These are phyloP conservation scores for Lachancea sp. DNA, from an alignment of 805 yeast genomes.

Conservation along the genomic window DNA sequence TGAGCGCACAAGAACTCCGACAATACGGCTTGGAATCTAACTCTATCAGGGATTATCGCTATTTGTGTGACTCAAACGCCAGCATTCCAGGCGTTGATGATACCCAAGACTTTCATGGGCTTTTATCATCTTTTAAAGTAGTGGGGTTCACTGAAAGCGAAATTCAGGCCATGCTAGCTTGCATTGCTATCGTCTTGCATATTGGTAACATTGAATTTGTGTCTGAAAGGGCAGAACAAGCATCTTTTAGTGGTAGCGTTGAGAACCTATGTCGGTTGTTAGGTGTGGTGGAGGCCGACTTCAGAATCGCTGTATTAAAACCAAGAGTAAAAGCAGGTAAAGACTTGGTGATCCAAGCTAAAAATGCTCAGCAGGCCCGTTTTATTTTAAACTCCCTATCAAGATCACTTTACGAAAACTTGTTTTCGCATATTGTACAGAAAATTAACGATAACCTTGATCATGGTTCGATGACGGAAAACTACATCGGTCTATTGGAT, in stretches of 20 bases:
- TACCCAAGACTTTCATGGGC: conserved; percentile 52
- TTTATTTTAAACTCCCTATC: conserved; percentile 81
- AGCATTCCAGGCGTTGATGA: conserved; percentile 75
- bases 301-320: conserved; percentile 54
- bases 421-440: conserved; percentile 71
- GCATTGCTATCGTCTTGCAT: conserved; percentile 71
- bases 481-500: conserved; percentile 91
- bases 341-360: conserved; percentile 75
- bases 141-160: conserved; percentile 63
- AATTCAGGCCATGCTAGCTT: conserved; percentile 50
- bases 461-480: conserved; percentile 37
- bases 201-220: conserved; percentile 79
- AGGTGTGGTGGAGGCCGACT: conserved; percentile 51
- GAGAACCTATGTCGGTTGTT: conserved; percentile 52
- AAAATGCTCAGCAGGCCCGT: conserved; percentile 72
- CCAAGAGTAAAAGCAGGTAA: conserved; percentile 90
- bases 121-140: conserved; percentile 59
- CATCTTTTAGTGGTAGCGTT: conserved; percentile 50
- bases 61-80: conserved; percentile 49
- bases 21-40: conserved; percentile 38
- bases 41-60: conserved; percentile 31
- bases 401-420: conserved; percentile 75
- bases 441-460: conserved; percentile 66
- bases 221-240: conserved; percentile 68
- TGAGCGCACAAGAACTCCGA: conserved; percentile 43